Evolutionary conservation across 495 filamentous ascomycete genomes (phyloP).

Genomic region (Baudoinia panamericana): DNA sequence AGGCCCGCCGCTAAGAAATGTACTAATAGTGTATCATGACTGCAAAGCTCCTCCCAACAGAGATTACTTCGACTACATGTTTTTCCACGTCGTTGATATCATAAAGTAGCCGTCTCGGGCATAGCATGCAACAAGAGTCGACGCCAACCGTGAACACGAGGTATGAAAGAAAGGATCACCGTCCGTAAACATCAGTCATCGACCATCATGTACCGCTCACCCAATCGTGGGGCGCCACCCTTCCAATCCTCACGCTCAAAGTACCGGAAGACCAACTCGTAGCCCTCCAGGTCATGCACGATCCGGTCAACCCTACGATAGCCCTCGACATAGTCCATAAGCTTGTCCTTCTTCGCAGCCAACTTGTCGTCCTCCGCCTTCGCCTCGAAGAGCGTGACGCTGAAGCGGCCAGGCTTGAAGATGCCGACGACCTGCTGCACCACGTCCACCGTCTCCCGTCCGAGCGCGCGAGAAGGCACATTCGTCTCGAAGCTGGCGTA

Average conservation of each 20-base stretch:
- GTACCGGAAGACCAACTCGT: constrained; percentile 92
- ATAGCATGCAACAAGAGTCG: too few species aligned
- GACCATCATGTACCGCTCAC: constrained; percentile 34
- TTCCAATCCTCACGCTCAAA: constrained; percentile 90
- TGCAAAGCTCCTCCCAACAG: too few species aligned
- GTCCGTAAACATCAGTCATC: constrained; percentile 1
- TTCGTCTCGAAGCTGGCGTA: constrained; percentile 99
- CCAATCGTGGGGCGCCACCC: constrained; percentile 61
- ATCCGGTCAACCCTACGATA: constrained; percentile 89
- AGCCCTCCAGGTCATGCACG: constrained; percentile 94
- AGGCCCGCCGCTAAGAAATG: too few species aligned
- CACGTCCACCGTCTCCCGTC: constrained; percentile 77
- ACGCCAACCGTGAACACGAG: too few species aligned
- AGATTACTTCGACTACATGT: too few species aligned
- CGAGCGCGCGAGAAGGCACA: constrained; percentile 61
- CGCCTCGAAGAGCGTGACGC: constrained; percentile 90
- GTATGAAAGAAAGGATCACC: too few species aligned
- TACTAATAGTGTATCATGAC: too few species aligned
- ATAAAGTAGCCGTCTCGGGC: too few species aligned
- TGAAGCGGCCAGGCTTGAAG: constrained; percentile 94
- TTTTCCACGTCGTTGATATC: too few species aligned
- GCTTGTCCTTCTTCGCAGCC: constrained; percentile 40
- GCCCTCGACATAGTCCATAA: constrained; percentile 73
- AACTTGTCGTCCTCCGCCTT: constrained; percentile 41
- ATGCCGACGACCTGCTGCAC: constrained; percentile 89